Conservation (phyloP, 805 yeast species). For the Pichia nakasei region DNA sequence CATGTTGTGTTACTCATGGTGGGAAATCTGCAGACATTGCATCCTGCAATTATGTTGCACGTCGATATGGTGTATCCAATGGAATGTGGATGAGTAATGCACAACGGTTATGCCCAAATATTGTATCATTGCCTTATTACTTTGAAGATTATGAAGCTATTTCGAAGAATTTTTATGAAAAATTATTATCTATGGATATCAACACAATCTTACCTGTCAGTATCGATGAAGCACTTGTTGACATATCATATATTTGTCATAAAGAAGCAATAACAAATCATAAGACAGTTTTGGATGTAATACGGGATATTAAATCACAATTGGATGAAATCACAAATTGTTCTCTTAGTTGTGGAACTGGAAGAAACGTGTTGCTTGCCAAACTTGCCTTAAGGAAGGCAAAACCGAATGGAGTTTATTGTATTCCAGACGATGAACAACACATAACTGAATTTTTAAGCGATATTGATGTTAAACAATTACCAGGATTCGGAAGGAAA, state of each 20-base stretch:
- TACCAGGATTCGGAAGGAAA: slow-evolving; percentile 60
- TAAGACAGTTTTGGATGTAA: slow-evolving; percentile 19
- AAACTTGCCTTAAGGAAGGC: slow-evolving; percentile 65
- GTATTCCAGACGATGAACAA: slow-evolving; percentile 25
- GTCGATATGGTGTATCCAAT: slow-evolving; percentile 67
- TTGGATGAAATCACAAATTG: slow-evolving; percentile 45
- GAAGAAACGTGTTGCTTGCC: slow-evolving; percentile 65
- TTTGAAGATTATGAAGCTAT: slow-evolving; percentile 62
- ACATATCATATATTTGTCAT: slow-evolving; percentile 32
- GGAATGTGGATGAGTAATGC: slow-evolving; percentile 89
- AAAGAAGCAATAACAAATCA: not conserved
- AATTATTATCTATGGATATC: slow-evolving; percentile 37
- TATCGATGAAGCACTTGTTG: slow-evolving; percentile 85
- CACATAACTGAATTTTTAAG: slow-evolving; percentile 26
- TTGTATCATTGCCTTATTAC: slow-evolving; percentile 60
- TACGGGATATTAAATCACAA: slow-evolving; percentile 30
- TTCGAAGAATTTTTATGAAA: slow-evolving; percentile 58
- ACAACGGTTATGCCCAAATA: slow-evolving; percentile 45
- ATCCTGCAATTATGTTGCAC: slow-evolving; percentile 83
- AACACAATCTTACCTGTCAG: slow-evolving; percentile 71
- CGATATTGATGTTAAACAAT: slow-evolving; percentile 29
- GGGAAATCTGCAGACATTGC: slow-evolving; percentile 69
- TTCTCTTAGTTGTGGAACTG: slow-evolving; percentile 73
- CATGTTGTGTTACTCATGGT: slow-evolving; percentile 59
- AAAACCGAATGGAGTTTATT: slow-evolving; percentile 65